Base-by-base conservation (phyloP, 1,284 basidiomycete species). In the Microbotryum violaceum region DNA sequence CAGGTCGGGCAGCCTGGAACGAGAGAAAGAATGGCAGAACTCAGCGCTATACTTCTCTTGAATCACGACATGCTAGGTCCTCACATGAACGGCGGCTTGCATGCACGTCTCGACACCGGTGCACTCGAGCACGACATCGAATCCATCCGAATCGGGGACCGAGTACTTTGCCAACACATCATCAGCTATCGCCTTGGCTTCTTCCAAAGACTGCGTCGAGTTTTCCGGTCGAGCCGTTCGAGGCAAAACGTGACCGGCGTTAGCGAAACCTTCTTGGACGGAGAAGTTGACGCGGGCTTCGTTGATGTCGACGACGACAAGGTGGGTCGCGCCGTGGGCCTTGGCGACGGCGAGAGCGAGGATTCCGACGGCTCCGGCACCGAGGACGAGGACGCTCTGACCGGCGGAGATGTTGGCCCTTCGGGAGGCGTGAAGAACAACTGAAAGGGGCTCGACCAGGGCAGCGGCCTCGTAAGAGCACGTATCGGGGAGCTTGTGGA, bases 111-210 rank as follows among this genome's bases (percentile, higher is more conserved):
- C 91, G 2, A 91, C 91, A 68, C 93, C 93, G 6, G 92, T 94
- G 77, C 93, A 97, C 76, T 97, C 93, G 71, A 92, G 89, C 45
- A 96, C 86, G 70, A 88, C 79, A 76, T 97, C 91, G 76, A 92
- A 94, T 16, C 91, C 92, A 37, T 89, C 85, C 25, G 80, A 79
- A 0, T 65, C 62, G n/a, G 69, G 66, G 7, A 62, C 37, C 9
- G 65, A 53, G 56, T 73, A 66, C 64, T 80, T 74, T 66, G 79
- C 74, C 70, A 91, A 77, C 21, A 83, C 80, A 45, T 77, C 73
- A 29, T 78, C 75, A 6, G 82, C 79, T 63, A 77, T 82, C 64
- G 84, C 82, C 74, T 86, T 85, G 16, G 86, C 85, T 5, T 79
- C 80, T 57, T 82, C 81, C 45, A 90, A 80, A 64, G 83, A 81